Evolutionary conservation across 108 stramenopile genomes (phyloP).

Genomic region (Conticribra weissflogii): DNA sequence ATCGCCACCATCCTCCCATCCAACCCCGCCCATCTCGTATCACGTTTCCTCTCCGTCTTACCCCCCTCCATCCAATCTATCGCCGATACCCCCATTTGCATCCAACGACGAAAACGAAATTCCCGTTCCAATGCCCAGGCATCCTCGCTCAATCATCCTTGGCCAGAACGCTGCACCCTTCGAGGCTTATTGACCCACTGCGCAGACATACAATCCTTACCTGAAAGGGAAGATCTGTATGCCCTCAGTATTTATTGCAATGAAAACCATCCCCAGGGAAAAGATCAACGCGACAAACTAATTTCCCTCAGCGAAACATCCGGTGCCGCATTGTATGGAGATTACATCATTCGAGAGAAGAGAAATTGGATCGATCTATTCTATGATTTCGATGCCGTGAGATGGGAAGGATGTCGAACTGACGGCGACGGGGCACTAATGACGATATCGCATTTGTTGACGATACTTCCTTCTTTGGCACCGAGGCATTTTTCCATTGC

Average conservation of each 20-base stretch:
- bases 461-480: conserved; percentile 66
- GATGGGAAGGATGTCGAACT: conserved; percentile 2
- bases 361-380: conserved; percentile 83
- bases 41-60: conserved; percentile 63
- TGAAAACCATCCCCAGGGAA: conserved; percentile 42
- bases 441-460: conserved; percentile 62
- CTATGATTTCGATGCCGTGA: conserved; percentile 81
- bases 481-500: conserved; percentile 86
- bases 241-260: conserved; percentile 68
- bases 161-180: conserved; percentile 74
- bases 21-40: conserved; percentile 62
- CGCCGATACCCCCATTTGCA: conserved; percentile 57
- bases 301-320: conserved; percentile 70
- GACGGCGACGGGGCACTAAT: conserved; percentile 19
- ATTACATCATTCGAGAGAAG: conserved; percentile 85
- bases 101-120: conserved; percentile 25
- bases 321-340: conserved; percentile 74
- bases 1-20: conserved; percentile 72
- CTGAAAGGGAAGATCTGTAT: conserved; percentile 83
- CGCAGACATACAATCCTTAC: conserved; percentile 78
- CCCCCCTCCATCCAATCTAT: conserved; percentile 53
- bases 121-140: conserved; percentile 4
- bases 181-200: conserved; percentile 76
- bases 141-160: conserved; percentile 31
- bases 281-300: conserved; percentile 69